phyloP scores from a whole-genome alignment of 2,329 filamentous ascomycete species.

The Zopfia rhizophila region DNA sequence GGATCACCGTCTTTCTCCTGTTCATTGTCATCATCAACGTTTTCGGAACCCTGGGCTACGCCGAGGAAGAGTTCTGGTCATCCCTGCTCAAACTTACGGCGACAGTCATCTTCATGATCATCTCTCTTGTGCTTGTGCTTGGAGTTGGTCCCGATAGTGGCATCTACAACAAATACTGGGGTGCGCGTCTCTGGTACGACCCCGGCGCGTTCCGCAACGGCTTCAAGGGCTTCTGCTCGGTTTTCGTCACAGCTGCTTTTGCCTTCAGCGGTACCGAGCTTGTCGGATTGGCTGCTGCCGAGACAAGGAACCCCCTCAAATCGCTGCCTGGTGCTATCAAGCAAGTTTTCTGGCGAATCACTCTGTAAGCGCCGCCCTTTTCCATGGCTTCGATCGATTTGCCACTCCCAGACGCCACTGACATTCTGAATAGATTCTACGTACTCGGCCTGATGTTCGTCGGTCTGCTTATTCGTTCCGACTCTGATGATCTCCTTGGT shows the following conservation, averaged over 20 bases:
- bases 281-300: conserved; percentile 69
- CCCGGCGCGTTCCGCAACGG: conserved; percentile 66
- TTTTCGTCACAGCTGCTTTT: conserved; percentile 72
- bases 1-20: conserved; percentile 52
- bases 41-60: conserved; percentile 53
- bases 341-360: conserved; percentile 61
- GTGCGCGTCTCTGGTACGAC: conserved; percentile 69
- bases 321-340: conserved; percentile 56
- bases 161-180: conserved; percentile 60
- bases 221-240: conserved; percentile 71
- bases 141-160: conserved; percentile 25
- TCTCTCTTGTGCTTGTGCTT: conserved; percentile 15
- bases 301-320: conserved; percentile 66
- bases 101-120: conserved; percentile 52
- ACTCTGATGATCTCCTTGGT: conserved; percentile 48
- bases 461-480: conserved; percentile 54
- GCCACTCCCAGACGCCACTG: conserved; percentile 12
- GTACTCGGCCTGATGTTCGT: conserved; percentile 56
- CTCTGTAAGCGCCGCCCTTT: conserved; percentile 27
- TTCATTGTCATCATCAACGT: conserved; percentile 51
- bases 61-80: conserved; percentile 54
- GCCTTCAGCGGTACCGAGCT: conserved; percentile 71
- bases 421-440: conserved; percentile 52
- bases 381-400: background rate
- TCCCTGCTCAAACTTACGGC: conserved; percentile 48